Percentiles rank a stretch among this genome's conserved stretches.
phyloP scores from a whole-genome alignment of 768 basidiomycete genomes.

The Hygrocybe coccinea region DNA sequence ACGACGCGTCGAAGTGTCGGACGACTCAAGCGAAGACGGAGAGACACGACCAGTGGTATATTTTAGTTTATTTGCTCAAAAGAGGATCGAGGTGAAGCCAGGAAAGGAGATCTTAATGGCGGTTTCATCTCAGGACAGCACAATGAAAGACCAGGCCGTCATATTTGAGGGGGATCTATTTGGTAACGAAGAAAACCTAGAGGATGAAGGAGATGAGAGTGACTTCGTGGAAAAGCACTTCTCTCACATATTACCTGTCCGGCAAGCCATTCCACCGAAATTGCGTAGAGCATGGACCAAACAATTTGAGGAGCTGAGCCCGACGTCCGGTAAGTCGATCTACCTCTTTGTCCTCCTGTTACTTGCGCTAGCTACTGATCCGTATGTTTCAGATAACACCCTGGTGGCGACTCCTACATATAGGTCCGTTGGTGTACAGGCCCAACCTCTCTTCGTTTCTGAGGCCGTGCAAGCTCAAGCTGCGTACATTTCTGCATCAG shows the following conservation, averaged over 20 bases:
- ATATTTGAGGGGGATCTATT: slow-evolving; percentile 52
- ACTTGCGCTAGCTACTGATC: not conserved
- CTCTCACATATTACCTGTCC: slow-evolving; percentile 17
- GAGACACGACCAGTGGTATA: slow-evolving; percentile 40
- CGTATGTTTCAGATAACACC: slow-evolving; percentile 4
- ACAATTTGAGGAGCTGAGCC: slow-evolving; percentile 42
- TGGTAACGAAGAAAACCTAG: slow-evolving; percentile 32
- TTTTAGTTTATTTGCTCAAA: slow-evolving; percentile 64
- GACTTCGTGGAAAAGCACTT: slow-evolving; percentile 37
- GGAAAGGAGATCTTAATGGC: slow-evolving; percentile 67
- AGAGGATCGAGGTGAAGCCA: slow-evolving; percentile 64
- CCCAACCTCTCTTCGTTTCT: slow-evolving; percentile 31
- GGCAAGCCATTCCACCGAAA: slow-evolving; percentile 53
- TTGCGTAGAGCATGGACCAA: slow-evolving; percentile 59
- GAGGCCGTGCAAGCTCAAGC: slow-evolving; percentile 35
- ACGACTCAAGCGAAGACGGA: slow-evolving; percentile 41
- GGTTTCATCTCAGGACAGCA: slow-evolving; percentile 47
- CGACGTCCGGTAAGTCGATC: slow-evolving; percentile 34
- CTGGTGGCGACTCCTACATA: slow-evolving; percentile 18
- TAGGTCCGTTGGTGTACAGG: slow-evolving; percentile 46
- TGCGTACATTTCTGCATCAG: slow-evolving; percentile 13
- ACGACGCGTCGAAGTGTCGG: slow-evolving; percentile 51
- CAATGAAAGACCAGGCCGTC: slow-evolving; percentile 53
- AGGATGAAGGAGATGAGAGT: slow-evolving; percentile 39
- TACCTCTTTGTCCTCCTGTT: not conserved